A percentile compares a stretch with the other conserved stretches of the same genome.
phyloP scores from a whole-genome alignment of 768 basidiomycete genomes.

The Xerocomellus dryophilus region DNA sequence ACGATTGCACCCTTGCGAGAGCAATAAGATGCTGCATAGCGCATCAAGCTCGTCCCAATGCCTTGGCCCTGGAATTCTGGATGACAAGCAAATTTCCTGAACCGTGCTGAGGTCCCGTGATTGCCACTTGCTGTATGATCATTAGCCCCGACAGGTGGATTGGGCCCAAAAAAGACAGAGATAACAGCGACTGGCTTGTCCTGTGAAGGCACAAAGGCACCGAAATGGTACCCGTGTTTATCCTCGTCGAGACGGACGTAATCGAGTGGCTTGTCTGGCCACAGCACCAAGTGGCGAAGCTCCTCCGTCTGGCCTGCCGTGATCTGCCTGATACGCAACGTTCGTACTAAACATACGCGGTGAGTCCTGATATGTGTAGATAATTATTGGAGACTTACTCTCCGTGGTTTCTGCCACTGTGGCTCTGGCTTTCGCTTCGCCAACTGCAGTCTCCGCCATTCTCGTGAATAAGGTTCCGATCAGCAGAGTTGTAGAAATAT shows the following conservation, averaged over 20 bases:
- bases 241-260: conserved; percentile 55
- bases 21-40: conserved; percentile 37
- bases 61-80: conserved; percentile 49
- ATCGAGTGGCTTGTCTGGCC: conserved; percentile 49
- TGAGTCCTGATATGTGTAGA: background rate
- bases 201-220: conserved; percentile 45
- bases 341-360: conserved; percentile 8
- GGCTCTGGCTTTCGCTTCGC: conserved; percentile 1
- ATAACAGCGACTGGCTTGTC: conserved; percentile 49
- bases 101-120: conserved; percentile 36
- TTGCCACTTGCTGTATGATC: background rate
- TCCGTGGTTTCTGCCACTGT: background rate
- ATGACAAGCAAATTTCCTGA: conserved; percentile 62
- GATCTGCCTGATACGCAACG: conserved; percentile 32
- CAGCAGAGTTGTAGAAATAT: background rate
- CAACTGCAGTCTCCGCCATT: conserved; percentile 4
- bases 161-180: conserved; percentile 50
- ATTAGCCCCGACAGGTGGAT: conserved; percentile 23
- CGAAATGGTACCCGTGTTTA: conserved; percentile 48
- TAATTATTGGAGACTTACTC: conserved; percentile 10
- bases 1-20: conserved; percentile 40
- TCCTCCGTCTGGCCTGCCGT: conserved; percentile 42
- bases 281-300: conserved; percentile 56
- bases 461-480: conserved; percentile 1
- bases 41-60: conserved; percentile 49